Percentiles rank a stretch among this genome's conserved stretches.
These are phyloP conservation scores for Populus alba DNA, from an alignment of 345 rosid genomes.

Conservation along the genomic window DNA sequence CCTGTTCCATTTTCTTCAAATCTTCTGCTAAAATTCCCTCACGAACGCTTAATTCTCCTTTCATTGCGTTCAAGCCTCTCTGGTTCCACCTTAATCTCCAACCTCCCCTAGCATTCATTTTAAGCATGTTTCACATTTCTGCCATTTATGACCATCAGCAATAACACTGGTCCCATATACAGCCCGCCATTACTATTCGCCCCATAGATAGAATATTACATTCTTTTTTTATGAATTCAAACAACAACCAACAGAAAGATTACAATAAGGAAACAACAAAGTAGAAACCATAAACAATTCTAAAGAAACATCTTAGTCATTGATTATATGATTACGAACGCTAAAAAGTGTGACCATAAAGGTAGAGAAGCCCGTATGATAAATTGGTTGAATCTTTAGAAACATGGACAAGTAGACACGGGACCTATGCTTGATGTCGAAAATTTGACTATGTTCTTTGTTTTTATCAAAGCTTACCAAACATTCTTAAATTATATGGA, in stretches of 20 bases:
- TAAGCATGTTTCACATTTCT: neutral
- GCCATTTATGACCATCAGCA: neutral
- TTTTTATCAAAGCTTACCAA: slow-evolving; percentile 4
- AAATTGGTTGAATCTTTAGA: neutral
- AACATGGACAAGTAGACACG: neutral
- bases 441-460: neutral
- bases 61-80: neutral
- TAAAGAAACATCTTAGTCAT: neutral
- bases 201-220: neutral
- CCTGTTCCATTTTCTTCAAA: neutral
- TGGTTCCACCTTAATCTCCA: neutral
- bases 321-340: neutral
- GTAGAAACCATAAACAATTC: neutral
- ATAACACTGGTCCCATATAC: neutral
- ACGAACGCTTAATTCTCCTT: neutral
- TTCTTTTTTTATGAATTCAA: neutral
- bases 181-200: neutral
- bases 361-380: neutral
- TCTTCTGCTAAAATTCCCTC: slow-evolving; percentile 6
- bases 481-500: neutral
- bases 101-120: neutral
- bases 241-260: neutral
- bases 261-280: neutral
- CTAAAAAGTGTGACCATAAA: too few relatives aligned
- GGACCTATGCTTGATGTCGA: neutral